Evolutionary conservation across 1,284 basidiomycete species (phyloP), one percentile per base, ranked within the genome.

Genomic region (Ustilago vetiveriae): DNA sequence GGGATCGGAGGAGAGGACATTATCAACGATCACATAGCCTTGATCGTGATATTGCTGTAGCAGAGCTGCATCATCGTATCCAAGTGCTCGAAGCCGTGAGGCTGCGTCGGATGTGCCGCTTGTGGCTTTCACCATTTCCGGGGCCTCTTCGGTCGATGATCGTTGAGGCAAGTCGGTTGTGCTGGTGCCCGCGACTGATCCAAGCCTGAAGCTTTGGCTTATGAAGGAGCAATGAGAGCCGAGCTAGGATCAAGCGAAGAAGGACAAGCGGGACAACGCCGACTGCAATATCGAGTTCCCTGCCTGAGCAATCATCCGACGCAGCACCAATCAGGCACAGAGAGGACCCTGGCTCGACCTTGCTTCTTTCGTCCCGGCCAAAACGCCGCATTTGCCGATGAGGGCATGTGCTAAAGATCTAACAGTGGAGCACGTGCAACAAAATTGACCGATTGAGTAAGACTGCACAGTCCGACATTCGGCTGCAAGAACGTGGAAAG

Each of bases 1-100:
- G 3, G 39, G 19, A n/a, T 51, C 35, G 3, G 44, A 16, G 4
- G 85, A 75, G 44, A 92, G 83, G 42, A 92, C 87, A 46, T 82
- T 83, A 3, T 87, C 86, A n/a, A 92, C 82, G 46, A 92, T 84
- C 19, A 91, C 88, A 78, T 86, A 92, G 32, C 91, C 91, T 57
- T 90, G 84, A n/a, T 83, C 79, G 39, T 88, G 85, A 83, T 90
- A 92, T 8, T 60, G 59, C 44, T 73, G 63, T 3, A 74, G 47
- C 19, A 76, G 42, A 8, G 36, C 10, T 3, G 47, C 57, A 3
- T 60, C 47, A 24, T 74, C 50, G 42, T 62, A 66, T 26, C 55
- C 62, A 13, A 50, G 50, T n/a, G 46, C 8, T 10, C 39, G 27
- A 13, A 68, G 53, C 21, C 60, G 60, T 4, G 52, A 33, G 14